These are phyloP conservation scores for Arabidopsis hybrid DNA, from an alignment of 441 rosid genomes.

Conservation along the genomic window DNA sequence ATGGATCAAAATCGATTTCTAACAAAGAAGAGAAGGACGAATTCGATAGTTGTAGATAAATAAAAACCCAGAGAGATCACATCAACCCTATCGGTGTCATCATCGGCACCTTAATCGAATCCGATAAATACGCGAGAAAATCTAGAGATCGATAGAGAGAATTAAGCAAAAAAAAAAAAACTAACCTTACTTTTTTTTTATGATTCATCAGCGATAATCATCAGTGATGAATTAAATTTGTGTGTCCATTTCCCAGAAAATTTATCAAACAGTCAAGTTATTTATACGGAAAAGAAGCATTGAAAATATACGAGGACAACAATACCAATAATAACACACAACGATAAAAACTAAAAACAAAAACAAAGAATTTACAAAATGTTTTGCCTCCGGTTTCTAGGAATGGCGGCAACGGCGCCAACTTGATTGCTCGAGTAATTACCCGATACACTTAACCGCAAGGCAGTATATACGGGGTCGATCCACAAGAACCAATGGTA, in stretches of 20 bases:
- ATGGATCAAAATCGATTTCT: constrained; percentile 10
- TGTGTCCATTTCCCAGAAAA: neutral
- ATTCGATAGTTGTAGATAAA: neutral
- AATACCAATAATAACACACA: too few relatives aligned
- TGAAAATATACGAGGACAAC: neutral
- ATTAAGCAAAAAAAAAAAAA: neutral
- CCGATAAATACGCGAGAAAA: constrained; percentile 12
- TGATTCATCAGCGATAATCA: constrained; percentile 12
- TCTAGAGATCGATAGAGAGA: constrained; percentile 2
- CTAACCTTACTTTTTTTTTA: constrained; percentile 1
- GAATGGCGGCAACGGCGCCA: too few relatives aligned
- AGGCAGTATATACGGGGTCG: too few relatives aligned
- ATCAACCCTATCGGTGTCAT: neutral
- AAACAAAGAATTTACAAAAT: too few relatives aligned
- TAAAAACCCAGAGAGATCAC: neutral
- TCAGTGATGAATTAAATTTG: neutral
- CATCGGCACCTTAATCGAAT: constrained; percentile 1
- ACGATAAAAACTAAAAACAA: too few relatives aligned
- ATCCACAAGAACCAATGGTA: too few relatives aligned
- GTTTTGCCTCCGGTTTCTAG: too few relatives aligned
- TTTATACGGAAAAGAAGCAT: constrained; percentile 4
- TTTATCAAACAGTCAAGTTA: constrained; percentile 19
- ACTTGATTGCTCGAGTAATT: too few relatives aligned
- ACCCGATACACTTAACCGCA: too few relatives aligned
- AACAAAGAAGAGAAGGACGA: neutral